phyloP scores from a whole-genome alignment of 768 basidiomycete species.

The Boletus sp. region DNA sequence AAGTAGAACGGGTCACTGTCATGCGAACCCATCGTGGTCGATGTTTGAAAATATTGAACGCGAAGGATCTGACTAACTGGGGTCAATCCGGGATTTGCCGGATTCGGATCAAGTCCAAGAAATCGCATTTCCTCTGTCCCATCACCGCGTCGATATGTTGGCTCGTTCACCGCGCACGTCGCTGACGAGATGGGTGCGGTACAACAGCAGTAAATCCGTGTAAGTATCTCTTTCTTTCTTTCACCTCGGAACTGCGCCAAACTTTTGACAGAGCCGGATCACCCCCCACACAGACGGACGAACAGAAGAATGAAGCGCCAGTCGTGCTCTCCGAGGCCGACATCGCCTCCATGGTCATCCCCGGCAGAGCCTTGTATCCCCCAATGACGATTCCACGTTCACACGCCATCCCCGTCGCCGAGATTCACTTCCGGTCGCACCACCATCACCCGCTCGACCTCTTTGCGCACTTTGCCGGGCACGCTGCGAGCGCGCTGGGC shows the following conservation, averaged over 20 bases:
- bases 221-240: background rate
- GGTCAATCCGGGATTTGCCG: conserved; percentile 18
- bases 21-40: conserved; percentile 25
- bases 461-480: conserved; percentile 80
- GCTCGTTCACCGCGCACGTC: no score
- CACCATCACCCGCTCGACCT: conserved; percentile 64
- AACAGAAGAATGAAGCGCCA: background rate
- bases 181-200: conserved; percentile 8
- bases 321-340: conserved; percentile 37
- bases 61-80: background rate
- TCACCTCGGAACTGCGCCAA: background rate
- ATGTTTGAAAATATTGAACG: conserved; percentile 11
- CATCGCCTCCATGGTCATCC: conserved; percentile 54
- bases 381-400: conserved; percentile 59
- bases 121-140: no score
- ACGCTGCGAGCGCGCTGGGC: conserved; percentile 81
- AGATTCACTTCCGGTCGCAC: conserved; percentile 82
- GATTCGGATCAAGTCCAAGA: conserved; percentile 12
- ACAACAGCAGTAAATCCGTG: background rate
- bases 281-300: background rate
- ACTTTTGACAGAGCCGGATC: conserved; percentile 1
- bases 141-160: no score
- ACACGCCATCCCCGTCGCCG: conserved; percentile 74
- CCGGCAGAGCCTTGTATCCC: conserved; percentile 56
- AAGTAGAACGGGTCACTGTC: conserved; percentile 83